These are phyloP conservation scores for Streptanthus diversifolius DNA, from an alignment of 345 rosid genomes.

Conservation along the genomic window DNA sequence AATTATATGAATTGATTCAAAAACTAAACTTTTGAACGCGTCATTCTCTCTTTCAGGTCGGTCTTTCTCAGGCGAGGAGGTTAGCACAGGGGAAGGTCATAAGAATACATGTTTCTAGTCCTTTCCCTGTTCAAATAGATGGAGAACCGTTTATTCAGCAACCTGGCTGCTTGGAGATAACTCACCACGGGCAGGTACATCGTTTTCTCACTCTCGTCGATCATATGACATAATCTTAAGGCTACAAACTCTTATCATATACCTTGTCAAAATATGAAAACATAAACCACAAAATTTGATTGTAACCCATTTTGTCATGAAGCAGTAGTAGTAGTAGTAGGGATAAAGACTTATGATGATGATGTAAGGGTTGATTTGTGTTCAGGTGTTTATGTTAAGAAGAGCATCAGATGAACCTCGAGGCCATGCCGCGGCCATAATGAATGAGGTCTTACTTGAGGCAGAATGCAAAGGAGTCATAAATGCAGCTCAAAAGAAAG, in stretches of 20 bases:
- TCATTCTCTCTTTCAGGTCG: constrained; percentile 35
- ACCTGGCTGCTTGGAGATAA: constrained; percentile 63
- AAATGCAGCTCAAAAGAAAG: constrained; percentile 57
- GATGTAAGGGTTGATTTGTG: not conserved
- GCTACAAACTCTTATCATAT: not conserved
- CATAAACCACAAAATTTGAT: not conserved
- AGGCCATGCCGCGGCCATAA: constrained; percentile 65
- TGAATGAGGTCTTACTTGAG: constrained; percentile 62
- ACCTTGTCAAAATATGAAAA: not conserved
- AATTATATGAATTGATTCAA: not conserved
- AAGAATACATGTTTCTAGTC: constrained; percentile 56
- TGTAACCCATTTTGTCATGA: not conserved
- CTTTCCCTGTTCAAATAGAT: constrained; percentile 67
- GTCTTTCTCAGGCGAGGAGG: constrained; percentile 70
- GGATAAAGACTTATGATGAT: not conserved
- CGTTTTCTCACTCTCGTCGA: not conserved
- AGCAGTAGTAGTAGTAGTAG: not conserved
- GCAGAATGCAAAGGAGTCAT: constrained; percentile 68
- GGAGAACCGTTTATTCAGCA: constrained; percentile 72
- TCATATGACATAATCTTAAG: not conserved
- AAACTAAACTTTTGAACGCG: not conserved
- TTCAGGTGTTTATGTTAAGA: constrained; percentile 61
- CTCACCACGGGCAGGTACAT: constrained; percentile 65
- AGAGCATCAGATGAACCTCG: constrained; percentile 59
- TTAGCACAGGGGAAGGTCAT: constrained; percentile 58